These are phyloP conservation scores for Lentinula aciculospora DNA, from an alignment of 768 basidiomycete species.

Conservation along the genomic window DNA sequence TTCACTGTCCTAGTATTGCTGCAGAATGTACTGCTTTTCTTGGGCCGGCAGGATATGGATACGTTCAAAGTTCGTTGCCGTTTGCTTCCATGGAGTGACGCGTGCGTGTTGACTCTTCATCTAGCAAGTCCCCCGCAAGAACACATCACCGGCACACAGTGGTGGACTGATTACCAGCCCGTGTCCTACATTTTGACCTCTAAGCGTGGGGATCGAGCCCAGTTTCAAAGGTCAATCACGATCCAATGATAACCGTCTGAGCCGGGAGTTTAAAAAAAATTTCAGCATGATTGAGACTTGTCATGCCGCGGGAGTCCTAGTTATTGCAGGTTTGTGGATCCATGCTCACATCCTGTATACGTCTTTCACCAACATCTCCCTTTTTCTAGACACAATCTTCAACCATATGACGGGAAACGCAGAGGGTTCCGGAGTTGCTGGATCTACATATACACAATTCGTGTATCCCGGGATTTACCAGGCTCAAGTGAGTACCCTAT, in stretches of 20 bases:
- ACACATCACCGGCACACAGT: conserved; percentile 51
- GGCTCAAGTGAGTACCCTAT: conserved; percentile 35
- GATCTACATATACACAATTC: conserved; percentile 50
- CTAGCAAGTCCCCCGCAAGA: conserved; percentile 44
- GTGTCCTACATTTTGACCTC: conserved; percentile 57
- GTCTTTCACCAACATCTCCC: neutral
- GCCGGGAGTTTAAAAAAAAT: neutral
- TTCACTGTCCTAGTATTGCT: conserved; percentile 36
- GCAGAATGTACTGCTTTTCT: conserved; percentile 60
- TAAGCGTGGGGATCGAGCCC: conserved; percentile 54
- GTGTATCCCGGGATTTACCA: conserved; percentile 45
- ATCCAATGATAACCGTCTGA: neutral
- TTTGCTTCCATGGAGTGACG: conserved; percentile 40
- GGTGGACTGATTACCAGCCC: conserved; percentile 73
- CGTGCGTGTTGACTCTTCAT: conserved; percentile 28
- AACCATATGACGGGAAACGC: conserved; percentile 60
- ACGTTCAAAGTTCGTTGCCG: conserved; percentile 53
- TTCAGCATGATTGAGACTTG: conserved; percentile 43
- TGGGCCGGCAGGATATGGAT: conserved; percentile 67
- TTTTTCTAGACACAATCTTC: conserved; percentile 42
- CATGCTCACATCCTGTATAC: neutral
- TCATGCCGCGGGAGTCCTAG: conserved; percentile 50
- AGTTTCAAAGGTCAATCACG: conserved; percentile 32
- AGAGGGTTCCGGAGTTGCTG: conserved; percentile 44
- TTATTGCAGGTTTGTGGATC: conserved; percentile 39